These are phyloP conservation scores for Kwoniella mangroviensis DNA, from an alignment of 768 basidiomycete species.

Conservation along the genomic window DNA sequence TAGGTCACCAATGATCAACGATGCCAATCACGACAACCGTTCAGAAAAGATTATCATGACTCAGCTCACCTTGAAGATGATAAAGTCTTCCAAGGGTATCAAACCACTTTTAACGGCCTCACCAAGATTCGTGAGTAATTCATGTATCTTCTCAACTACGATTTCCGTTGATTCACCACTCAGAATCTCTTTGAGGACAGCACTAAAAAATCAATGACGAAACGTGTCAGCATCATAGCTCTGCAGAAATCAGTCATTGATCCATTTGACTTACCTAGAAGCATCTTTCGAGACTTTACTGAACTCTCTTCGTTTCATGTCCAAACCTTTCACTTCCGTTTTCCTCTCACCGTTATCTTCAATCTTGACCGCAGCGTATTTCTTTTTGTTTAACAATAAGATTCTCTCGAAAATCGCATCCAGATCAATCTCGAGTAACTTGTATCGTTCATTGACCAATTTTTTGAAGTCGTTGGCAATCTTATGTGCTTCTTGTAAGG, in stretches of 20 bases:
- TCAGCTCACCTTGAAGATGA: constrained; percentile 79
- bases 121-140: constrained; percentile 79
- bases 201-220: constrained; percentile 62
- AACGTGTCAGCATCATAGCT: no score
- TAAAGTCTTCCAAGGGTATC: constrained; percentile 87
- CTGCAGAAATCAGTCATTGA: neutral
- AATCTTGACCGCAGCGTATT: constrained; percentile 96
- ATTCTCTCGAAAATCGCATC: constrained; percentile 92
- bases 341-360: constrained; percentile 74
- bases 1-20: no score
- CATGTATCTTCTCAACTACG: constrained; percentile 89
- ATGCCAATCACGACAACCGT: no score
- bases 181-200: constrained; percentile 84
- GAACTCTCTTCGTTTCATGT: constrained; percentile 99
- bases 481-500: constrained; percentile 83
- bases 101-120: constrained; percentile 76
- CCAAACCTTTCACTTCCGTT: constrained; percentile 92
- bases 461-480: constrained; percentile 94
- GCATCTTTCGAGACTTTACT: constrained; percentile 87
- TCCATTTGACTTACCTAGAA: constrained; percentile 71
- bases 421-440: constrained; percentile 92
- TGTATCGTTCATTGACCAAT: constrained; percentile 93
- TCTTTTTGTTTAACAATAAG: constrained; percentile 95
- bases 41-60: neutral
- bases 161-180: constrained; percentile 88